Conservation (phyloP, 1,139 yeast genomes). For the Kodamaea anthophila region DNA sequence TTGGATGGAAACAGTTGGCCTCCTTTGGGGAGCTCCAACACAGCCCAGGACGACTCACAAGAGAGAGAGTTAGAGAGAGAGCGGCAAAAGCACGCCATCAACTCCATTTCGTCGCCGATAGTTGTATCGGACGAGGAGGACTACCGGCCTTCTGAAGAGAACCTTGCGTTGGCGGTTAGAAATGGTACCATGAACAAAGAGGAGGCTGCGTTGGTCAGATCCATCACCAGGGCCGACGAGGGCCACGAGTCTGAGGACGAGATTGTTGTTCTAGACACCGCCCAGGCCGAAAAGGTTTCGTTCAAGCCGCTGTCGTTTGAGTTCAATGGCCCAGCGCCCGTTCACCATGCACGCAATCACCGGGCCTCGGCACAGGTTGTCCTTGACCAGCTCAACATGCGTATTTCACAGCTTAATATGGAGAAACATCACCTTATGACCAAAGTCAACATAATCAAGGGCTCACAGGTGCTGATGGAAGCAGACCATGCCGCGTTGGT, state of each 20-base stretch:
- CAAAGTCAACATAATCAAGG: no score
- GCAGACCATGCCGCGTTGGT: slow-evolving; percentile 1
- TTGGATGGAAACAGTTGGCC: no score
- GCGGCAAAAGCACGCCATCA: no score
- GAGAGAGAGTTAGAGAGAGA: no score
- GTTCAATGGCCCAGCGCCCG: slow-evolving; percentile 31
- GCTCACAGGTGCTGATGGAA: no score
- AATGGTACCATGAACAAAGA: slow-evolving; percentile 3
- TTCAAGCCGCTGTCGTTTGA: slow-evolving; percentile 18
- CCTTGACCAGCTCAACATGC: no score
- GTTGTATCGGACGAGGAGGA: slow-evolving; percentile 3
- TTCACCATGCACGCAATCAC: slow-evolving; percentile 19
- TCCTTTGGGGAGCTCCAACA: no score
- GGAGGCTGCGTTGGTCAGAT: slow-evolving; percentile 2
- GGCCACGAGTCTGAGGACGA: slow-evolving; percentile 14
- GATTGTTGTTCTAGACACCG: slow-evolving; percentile 16
- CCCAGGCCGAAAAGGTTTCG: slow-evolving; percentile 14
- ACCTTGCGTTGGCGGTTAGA: slow-evolving; percentile 1
- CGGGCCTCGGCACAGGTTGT: no score
- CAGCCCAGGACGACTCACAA: no score
- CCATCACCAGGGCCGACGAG: not conserved
- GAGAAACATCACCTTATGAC: no score
- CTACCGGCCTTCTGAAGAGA: slow-evolving; percentile 1
- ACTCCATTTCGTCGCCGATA: no score
- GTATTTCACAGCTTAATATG: no score